These are phyloP conservation scores for Waltiozyma sp. DNA, from an alignment of 1,139 yeast species.

Conservation along the genomic window DNA sequence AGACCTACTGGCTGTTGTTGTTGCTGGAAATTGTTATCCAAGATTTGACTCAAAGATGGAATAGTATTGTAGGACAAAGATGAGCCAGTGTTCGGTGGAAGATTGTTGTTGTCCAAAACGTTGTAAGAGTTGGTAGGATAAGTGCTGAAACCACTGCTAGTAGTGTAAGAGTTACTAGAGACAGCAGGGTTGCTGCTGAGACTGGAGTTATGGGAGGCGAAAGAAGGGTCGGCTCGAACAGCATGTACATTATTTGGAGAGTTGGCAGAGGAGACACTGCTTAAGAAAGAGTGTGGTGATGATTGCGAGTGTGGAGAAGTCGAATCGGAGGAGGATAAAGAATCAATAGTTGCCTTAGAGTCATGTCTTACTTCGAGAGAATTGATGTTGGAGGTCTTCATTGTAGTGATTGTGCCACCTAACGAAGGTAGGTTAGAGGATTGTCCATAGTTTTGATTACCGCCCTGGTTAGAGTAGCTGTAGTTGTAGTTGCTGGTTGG, in stretches of 20 bases:
- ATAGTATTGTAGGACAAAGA: slow-evolving; percentile 5
- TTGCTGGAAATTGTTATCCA: slow-evolving; percentile 10
- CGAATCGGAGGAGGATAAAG: slow-evolving; percentile 12
- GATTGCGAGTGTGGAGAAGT: slow-evolving; percentile 16
- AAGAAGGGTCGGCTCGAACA: not conserved
- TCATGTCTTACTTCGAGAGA: slow-evolving; percentile 1
- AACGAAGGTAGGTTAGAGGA: not conserved
- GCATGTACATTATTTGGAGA: slow-evolving; percentile 4
- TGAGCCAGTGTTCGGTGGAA: not conserved
- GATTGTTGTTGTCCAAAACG: not conserved
- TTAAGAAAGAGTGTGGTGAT: slow-evolving; percentile 14
- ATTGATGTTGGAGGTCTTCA: not conserved
- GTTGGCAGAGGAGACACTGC: slow-evolving; percentile 15
- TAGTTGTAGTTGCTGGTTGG: not conserved
- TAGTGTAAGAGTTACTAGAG: not conserved
- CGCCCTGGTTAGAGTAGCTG: not conserved
- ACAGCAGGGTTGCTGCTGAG: not conserved
- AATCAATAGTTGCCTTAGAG: slow-evolving; percentile 4
- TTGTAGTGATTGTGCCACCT: not conserved
- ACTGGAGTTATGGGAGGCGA: not conserved
- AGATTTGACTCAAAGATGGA: slow-evolving; percentile 15
- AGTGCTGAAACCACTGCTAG: not conserved
- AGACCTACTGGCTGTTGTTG: not conserved
- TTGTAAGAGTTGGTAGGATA: not conserved
- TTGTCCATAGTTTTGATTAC: not conserved